These are phyloP conservation scores for Fusarium paranaense DNA, from an alignment of 2,329 filamentous ascomycete genomes.

Conservation along the genomic window DNA sequence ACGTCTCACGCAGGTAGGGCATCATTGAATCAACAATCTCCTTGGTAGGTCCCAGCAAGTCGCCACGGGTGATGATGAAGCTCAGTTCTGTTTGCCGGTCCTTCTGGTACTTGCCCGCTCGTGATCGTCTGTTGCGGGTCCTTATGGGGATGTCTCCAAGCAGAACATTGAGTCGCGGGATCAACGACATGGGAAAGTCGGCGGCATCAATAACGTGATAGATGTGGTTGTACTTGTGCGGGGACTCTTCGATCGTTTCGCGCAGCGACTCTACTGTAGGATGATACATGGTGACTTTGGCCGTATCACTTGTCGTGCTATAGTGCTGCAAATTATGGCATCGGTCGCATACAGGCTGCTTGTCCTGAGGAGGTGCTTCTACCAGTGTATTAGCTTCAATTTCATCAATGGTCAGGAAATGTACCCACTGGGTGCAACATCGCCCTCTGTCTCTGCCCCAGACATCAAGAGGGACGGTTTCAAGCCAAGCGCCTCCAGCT, in stretches of 20 bases:
- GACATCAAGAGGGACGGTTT: slow-evolving; percentile 54
- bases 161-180: slow-evolving; percentile 79
- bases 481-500: slow-evolving; percentile 60
- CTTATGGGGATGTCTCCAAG: slow-evolving; percentile 80
- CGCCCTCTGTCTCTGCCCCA: slow-evolving; percentile 41
- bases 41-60: slow-evolving; percentile 86
- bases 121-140: slow-evolving; percentile 83
- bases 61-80: slow-evolving; percentile 91
- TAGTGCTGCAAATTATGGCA: slow-evolving; percentile 88
- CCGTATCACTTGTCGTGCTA: slow-evolving; percentile 63
- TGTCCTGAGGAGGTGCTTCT: slow-evolving; percentile 38
- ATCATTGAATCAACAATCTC: slow-evolving; percentile 86
- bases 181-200: slow-evolving; percentile 94
- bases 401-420: background rate
- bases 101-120: slow-evolving; percentile 71
- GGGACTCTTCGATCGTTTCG: slow-evolving; percentile 88
- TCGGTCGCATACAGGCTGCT: slow-evolving; percentile 80
- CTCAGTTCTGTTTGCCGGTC: slow-evolving; percentile 82
- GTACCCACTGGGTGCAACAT: slow-evolving; percentile 31
- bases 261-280: slow-evolving; percentile 84
- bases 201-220: slow-evolving; percentile 96
- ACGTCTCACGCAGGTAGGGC: slow-evolving; percentile 82
- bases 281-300: slow-evolving; percentile 75
- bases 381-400: slow-evolving; percentile 19
- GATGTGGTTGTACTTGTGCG: slow-evolving; percentile 90